Base-by-base conservation (phyloP, 2,329 filamentous ascomycete species). In the Didymella pinodella region DNA sequence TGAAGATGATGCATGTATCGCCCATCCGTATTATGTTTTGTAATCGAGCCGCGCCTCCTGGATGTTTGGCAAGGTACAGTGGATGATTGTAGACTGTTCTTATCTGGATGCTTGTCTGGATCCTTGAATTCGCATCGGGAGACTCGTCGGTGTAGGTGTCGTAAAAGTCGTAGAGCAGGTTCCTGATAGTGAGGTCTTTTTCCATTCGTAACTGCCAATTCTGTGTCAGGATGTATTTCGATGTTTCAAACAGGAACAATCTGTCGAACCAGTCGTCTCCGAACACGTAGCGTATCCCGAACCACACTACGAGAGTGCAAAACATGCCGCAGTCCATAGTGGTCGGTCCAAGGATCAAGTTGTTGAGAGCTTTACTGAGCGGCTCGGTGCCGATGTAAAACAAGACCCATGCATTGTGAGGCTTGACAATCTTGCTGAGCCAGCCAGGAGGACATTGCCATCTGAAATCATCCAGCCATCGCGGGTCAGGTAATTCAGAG, bases 301-400 rank as follows among this genome's bases (percentile, higher is more conserved):
- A 46, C 22, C 43, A 46, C 16, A 46, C 11, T 26, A 31, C 43
- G 28, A 28, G 18, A 46, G 43, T 18, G 22, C 6, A 28, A 28
- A 10, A 46, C 43, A 46, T 46, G 43, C 43, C 43, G 20, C 43
- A 46, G 28, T 46, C 43, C 20, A 46, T 12, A 46, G 43, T 46
- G 29, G 43, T 46, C 28, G 43, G 43, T 28, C 14, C 43, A 46
- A 28, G 43, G 14, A 46, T 28, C 12, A 46, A 28, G 14, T 14
- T 28, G 18, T 46, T 46, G 20, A 46, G 43, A 46, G 43, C 43
- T 46, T 46, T 10, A 46, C 43, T 46, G 25, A 46, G 28, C 6
- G 43, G 4, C 5, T 46, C 43, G 29, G 14, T 46, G 11, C 25
- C 25, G 43, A 28, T 22, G 43, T 36, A 36, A 12, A 28, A 46